phyloP scores from a whole-genome alignment of 2,329 filamentous ascomycete species.

The Fusarium nelsonii region DNA sequence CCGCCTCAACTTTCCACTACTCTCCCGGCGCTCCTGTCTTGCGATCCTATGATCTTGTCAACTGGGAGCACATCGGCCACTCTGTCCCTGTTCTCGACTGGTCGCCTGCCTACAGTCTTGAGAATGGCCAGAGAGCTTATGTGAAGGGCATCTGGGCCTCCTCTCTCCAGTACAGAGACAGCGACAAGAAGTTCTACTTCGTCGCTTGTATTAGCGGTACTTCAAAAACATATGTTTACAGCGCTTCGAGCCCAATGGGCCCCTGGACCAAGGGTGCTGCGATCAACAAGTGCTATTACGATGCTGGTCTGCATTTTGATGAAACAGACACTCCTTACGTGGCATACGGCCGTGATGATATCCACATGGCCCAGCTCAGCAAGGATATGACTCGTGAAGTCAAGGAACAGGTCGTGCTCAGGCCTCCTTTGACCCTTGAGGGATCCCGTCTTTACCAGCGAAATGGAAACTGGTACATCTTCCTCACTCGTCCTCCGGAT shows the following conservation, averaged over 20 bases:
- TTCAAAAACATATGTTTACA: conserved; percentile 65
- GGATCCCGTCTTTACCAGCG: conserved; percentile 68
- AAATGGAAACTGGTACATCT: conserved; percentile 67
- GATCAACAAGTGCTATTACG: conserved; percentile 68
- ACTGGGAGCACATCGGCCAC: conserved; percentile 62
- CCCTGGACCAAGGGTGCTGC: conserved; percentile 57
- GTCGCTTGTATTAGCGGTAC: conserved; percentile 56
- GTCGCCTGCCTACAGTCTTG: conserved; percentile 35
- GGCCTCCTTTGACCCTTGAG: conserved; percentile 54
- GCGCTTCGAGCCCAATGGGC: conserved; percentile 55
- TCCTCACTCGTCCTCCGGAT: conserved; percentile 59
- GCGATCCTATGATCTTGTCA: conserved; percentile 66
- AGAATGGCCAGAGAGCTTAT: conserved; percentile 60
- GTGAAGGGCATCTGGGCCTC: conserved; percentile 68
- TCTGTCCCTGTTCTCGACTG: conserved; percentile 50
- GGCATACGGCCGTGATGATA: conserved; percentile 61
- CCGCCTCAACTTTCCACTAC: conserved; percentile 67
- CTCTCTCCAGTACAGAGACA: conserved; percentile 29
- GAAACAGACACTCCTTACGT: conserved; percentile 70
- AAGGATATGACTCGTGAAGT: conserved; percentile 49
- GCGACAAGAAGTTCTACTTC: conserved; percentile 33
- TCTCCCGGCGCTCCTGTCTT: conserved; percentile 69
- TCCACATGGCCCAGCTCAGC: conserved; percentile 64
- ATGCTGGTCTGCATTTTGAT: conserved; percentile 66
- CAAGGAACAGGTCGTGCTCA: conserved; percentile 14